phyloP scores from a whole-genome alignment of 257 asterid species.

The Salvia miltiorrhiza region DNA sequence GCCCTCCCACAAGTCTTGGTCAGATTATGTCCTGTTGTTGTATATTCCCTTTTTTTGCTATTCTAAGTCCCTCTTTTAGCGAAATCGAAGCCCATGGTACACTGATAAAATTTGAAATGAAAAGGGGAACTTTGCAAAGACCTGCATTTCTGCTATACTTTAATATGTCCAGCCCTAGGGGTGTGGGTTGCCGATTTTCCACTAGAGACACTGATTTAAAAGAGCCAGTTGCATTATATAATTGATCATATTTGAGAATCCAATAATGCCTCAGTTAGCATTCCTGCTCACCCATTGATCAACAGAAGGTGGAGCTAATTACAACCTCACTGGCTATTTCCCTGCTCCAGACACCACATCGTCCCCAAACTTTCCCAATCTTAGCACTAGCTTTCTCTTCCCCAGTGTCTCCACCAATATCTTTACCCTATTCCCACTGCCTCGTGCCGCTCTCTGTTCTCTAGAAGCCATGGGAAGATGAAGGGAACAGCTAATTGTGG shows the following conservation, averaged over 20 bases:
- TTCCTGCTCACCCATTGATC: not conserved
- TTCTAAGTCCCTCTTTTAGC: not conserved
- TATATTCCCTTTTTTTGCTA: not conserved
- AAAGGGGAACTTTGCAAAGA: not conserved
- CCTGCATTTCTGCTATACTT: not conserved
- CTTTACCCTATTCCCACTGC: slow-evolving; percentile 6
- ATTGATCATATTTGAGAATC: not conserved
- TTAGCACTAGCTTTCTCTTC: not conserved
- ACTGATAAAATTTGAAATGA: not conserved
- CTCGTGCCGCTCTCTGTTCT: not conserved
- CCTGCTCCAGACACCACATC: not conserved
- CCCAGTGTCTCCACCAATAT: not conserved
- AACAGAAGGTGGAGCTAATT: not conserved
- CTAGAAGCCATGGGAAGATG: not conserved
- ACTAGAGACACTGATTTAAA: not conserved
- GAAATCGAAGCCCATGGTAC: not conserved
- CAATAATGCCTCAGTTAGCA: not conserved
- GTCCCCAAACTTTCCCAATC: not conserved
- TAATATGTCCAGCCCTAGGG: not conserved
- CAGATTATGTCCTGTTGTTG: not conserved
- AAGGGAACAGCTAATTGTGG: not conserved
- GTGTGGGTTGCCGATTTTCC: not conserved
- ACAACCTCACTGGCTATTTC: not conserved
- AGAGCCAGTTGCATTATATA: not conserved
- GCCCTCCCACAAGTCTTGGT: too few relatives aligned